These are phyloP conservation scores for Monosporascus sp. DNA, from an alignment of 2,329 filamentous ascomycete species.

Conservation along the genomic window DNA sequence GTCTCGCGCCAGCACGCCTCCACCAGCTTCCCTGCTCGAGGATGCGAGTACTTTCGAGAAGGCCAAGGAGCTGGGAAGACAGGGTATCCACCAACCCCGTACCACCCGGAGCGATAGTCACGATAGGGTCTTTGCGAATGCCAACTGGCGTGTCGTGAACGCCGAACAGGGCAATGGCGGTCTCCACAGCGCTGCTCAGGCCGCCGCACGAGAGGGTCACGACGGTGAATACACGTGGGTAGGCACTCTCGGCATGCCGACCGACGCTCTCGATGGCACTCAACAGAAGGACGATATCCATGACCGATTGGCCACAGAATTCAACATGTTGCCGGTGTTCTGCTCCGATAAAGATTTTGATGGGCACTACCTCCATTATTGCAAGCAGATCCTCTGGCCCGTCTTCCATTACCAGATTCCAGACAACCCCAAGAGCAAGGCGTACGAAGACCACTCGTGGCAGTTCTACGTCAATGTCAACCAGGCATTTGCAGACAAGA, in stretches of 20 bases:
- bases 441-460: constrained; percentile 96
- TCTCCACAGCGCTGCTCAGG: constrained; percentile 79
- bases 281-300: constrained; percentile 78
- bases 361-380: constrained; percentile 91
- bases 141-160: constrained; percentile 75
- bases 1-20: constrained; percentile 67
- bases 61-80: constrained; percentile 50
- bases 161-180: constrained; percentile 92
- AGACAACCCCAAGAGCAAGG: constrained; percentile 96
- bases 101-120: constrained; percentile 55
- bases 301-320: constrained; percentile 72
- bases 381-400: constrained; percentile 96
- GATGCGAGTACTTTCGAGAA: constrained; percentile 54
- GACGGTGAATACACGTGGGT: constrained; percentile 80
- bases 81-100: constrained; percentile 52
- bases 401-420: constrained; percentile 98
- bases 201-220: constrained; percentile 63
- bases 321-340: constrained; percentile 78
- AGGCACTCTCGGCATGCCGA: constrained; percentile 89
- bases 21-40: constrained; percentile 70
- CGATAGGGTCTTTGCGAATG: constrained; percentile 67
- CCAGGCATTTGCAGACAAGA: constrained; percentile 85
- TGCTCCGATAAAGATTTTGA: constrained; percentile 89
- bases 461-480: constrained; percentile 90
- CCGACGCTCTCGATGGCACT: constrained; percentile 70